Evolutionary conservation across 345 rosid species (phyloP), one percentile per base, ranked within the genome.

Genomic region (Hypericum perforatum): DNA sequence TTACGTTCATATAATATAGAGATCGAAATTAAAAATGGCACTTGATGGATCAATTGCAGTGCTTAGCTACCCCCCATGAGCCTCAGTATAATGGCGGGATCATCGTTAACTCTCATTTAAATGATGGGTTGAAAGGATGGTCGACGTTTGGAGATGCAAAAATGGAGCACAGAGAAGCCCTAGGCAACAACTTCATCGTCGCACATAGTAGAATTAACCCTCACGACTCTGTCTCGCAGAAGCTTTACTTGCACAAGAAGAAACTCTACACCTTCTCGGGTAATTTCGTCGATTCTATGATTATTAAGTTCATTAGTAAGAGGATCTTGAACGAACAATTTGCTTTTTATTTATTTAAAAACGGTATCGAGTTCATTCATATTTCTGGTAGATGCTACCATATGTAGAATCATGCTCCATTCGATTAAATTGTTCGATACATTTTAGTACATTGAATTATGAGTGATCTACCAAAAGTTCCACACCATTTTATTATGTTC

Each of bases 21-120:
- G 22, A 38, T 36, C 52, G 44, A 8, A 22, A 16, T 32, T 16
- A 40, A 32, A 12, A 29, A 11, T 45, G 49, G 13, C 46, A 41
- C 39, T 22, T 22, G 32, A 4, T 22, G 32, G 32, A 22, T 22
- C 4, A 22, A 22, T 41, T 59, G 45, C 64, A 85, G 97, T 82
- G 97, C 49, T 49, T 82, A 64, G 66, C 40, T 55, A 57, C 8
- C 9, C 89, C 97, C 8, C 44, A 50, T 13, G 71, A 73, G 65
- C 68, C 95, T 60, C 97, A 85, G 54, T 85, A 89, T 45, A 54
- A 64, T 36, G 95, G 97, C 64, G 95, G 97, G 52, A 81, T 82
- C 60, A 73, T 89, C 5, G 44, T 32, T 16, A 85, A 89, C 72
- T 77, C 95, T 10, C 85, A 85, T 37, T 12, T 82, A 12, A 60